These are phyloP conservation scores for Bipolaris zeicola DNA, from an alignment of 2,329 filamentous ascomycete genomes.

Conservation along the genomic window DNA sequence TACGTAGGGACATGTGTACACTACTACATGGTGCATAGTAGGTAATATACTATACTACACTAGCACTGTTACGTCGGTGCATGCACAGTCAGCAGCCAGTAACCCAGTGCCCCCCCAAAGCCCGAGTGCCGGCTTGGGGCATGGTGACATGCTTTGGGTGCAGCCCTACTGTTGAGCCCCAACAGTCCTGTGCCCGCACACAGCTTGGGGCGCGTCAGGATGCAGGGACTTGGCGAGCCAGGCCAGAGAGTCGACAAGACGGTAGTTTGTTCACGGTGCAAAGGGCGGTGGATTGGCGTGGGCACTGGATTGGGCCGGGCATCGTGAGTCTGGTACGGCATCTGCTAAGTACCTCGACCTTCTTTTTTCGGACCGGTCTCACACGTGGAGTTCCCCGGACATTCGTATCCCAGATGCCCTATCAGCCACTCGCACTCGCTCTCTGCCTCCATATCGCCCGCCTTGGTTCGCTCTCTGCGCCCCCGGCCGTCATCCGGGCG, in stretches of 20 bases:
- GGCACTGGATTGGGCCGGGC: not conserved
- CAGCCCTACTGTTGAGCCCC: not conserved
- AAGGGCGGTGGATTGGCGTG: not conserved
- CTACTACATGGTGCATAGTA: not conserved
- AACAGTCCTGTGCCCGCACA: not conserved
- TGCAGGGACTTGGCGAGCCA: not conserved
- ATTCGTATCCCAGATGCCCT: slow-evolving; percentile 5
- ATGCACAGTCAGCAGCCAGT: not conserved
- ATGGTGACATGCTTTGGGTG: no score
- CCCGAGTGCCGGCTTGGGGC: no score
- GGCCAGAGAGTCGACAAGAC: not conserved
- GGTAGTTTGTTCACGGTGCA: not conserved
- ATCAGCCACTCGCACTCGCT: slow-evolving; percentile 5
- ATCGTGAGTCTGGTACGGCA: slow-evolving; percentile 3
- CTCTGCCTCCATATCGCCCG: slow-evolving; percentile 9
- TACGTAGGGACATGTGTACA: no score
- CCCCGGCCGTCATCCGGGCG: not conserved
- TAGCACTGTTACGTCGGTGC: not conserved
- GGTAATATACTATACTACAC: not conserved
- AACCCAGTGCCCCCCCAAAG: not conserved
- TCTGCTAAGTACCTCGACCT: slow-evolving; percentile 2
- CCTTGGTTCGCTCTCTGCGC: slow-evolving; percentile 10
- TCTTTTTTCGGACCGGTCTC: slow-evolving; percentile 14
- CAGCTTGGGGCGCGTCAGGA: not conserved
- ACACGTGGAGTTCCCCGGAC: slow-evolving; percentile 15